Conservation (phyloP, 2,329 filamentous ascomycete species). For the Paraphaeosphaeria sporulosa region DNA sequence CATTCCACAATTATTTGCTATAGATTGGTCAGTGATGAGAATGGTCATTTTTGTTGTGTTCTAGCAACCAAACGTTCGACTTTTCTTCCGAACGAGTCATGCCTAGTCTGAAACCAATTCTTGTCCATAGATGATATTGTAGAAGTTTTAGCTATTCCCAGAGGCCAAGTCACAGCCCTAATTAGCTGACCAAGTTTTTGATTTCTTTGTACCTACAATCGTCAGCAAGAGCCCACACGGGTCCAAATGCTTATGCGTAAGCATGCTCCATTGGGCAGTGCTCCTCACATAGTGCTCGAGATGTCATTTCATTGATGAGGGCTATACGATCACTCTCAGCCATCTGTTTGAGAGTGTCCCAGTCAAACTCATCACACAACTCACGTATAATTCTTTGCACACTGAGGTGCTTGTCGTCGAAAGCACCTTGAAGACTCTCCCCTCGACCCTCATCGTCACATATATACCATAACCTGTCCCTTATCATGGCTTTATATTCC, state of each 20-base stretch:
- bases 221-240: too few species aligned
- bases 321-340: not conserved
- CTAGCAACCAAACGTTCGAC: too few species aligned
- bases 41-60: too few species aligned
- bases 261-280: not conserved
- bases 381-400: not conserved
- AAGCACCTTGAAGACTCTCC: not conserved
- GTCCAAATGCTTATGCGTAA: not conserved
- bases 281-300: not conserved
- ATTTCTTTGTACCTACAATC: too few species aligned
- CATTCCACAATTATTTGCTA: too few species aligned
- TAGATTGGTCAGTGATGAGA: too few species aligned
- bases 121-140: too few species aligned
- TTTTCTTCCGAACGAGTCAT: too few species aligned
- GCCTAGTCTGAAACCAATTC: too few species aligned
- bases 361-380: not conserved
- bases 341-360: not conserved
- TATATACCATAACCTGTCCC: not conserved
- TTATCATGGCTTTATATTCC: not conserved
- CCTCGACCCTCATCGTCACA: not conserved
- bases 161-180: too few species aligned
- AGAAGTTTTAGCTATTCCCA: too few species aligned
- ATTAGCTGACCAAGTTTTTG: too few species aligned
- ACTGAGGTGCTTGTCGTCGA: not conserved
- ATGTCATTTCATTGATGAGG: not conserved